These are phyloP conservation scores for Raffaelea deltoideospora DNA, from an alignment of 2,329 filamentous ascomycete genomes.

Conservation along the genomic window DNA sequence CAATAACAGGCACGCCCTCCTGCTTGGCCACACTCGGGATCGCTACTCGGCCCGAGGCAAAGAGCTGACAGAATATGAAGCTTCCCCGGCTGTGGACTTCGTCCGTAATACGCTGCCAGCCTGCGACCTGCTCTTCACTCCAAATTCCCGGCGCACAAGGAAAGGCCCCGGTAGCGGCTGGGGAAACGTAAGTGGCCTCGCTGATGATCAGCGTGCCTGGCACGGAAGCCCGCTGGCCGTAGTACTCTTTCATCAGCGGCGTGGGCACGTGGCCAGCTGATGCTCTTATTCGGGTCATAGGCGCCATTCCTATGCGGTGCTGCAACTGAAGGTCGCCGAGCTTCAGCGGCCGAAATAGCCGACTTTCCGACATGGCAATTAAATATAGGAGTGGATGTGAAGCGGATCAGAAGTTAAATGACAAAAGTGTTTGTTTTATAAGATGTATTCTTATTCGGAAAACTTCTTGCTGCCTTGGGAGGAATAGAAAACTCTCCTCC, in stretches of 20 bases:
- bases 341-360: slow-evolving; percentile 13
- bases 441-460: too few relatives aligned
- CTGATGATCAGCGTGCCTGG: slow-evolving; percentile 6
- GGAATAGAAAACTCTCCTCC: too few relatives aligned
- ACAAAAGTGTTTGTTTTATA: too few relatives aligned
- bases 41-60: slow-evolving; percentile 21
- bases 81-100: slow-evolving; percentile 8
- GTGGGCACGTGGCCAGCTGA: slow-evolving; percentile 2
- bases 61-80: slow-evolving; percentile 31
- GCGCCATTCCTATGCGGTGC: slow-evolving; percentile 29
- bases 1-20: slow-evolving; percentile 17
- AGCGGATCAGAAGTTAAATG: too few relatives aligned
- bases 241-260: slow-evolving; percentile 6
- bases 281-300: slow-evolving; percentile 6
- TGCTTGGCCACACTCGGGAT: slow-evolving; percentile 12
- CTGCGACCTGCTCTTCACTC: slow-evolving; percentile 4
- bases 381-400: too few relatives aligned
- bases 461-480: too few relatives aligned
- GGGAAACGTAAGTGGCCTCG: slow-evolving; percentile 4
- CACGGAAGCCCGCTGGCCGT: slow-evolving; percentile 4
- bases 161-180: slow-evolving; percentile 1
- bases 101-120: slow-evolving; percentile 7
- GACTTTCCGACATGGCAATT: too few relatives aligned
- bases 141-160: slow-evolving; percentile 6
- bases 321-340: slow-evolving; percentile 27